phyloP scores from a whole-genome alignment of 495 filamentous ascomycete genomes.

The Tuber borchii region DNA sequence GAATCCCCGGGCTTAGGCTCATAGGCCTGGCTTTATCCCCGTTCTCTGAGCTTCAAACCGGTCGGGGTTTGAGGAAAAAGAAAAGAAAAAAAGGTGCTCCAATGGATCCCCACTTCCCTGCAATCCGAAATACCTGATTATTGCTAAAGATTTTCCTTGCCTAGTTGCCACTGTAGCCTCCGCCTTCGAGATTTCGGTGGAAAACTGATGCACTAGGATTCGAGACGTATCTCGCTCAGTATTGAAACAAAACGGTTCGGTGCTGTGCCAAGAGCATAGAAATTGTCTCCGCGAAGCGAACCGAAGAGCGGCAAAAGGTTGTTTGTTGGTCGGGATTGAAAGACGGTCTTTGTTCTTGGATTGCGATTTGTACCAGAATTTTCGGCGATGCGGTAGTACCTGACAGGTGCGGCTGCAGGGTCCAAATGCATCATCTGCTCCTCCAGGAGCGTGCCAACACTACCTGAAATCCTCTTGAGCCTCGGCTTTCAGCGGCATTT shows the following conservation, averaged over 20 bases:
- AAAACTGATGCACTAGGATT: background rate
- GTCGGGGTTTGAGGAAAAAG: background rate
- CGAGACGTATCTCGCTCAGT: background rate
- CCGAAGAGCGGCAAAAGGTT: background rate
- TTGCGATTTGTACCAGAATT: background rate
- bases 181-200: background rate
- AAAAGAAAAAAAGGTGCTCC: background rate
- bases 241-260: background rate
- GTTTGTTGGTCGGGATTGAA: background rate
- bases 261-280: background rate
- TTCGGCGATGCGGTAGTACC: background rate
- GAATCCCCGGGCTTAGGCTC: background rate
- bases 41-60: background rate
- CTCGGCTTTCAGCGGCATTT: background rate
- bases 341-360: background rate
- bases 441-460: background rate
- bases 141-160: background rate
- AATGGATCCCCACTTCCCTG: background rate
- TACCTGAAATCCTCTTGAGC: background rate
- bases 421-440: background rate
- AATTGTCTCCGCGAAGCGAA: background rate
- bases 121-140: background rate
- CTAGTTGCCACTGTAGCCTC: background rate
- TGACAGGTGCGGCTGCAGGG: background rate
- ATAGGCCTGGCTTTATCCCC: background rate